phyloP scores from a whole-genome alignment of 2,329 filamentous ascomycete genomes.

The Clarireedia monteithiana region DNA sequence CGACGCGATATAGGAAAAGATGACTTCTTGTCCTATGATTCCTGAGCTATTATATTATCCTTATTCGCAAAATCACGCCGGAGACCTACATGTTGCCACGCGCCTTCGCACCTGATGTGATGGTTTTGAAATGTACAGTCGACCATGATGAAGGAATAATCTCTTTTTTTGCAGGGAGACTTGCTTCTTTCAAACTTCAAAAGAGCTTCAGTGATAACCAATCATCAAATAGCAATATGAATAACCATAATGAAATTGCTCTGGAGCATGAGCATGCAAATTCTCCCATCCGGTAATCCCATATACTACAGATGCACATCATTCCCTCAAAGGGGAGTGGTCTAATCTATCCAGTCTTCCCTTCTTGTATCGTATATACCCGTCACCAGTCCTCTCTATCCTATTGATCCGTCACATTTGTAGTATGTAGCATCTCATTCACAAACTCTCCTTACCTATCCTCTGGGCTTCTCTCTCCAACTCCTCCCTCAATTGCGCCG shows the following conservation, averaged over 20 bases:
- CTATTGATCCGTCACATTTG: neutral
- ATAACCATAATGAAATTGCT: neutral
- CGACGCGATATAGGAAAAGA: too few relatives aligned
- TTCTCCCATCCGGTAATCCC: neutral
- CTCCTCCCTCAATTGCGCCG: constrained; percentile 43
- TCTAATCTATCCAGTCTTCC: too few relatives aligned
- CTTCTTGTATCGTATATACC: neutral
- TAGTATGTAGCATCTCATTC: neutral
- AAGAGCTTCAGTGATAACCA: neutral
- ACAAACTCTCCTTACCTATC: constrained; percentile 20
- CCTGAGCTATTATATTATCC: too few relatives aligned
- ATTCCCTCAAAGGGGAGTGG: too few relatives aligned
- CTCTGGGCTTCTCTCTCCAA: constrained; percentile 40
- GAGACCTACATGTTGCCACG: too few relatives aligned
- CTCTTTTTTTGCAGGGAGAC: neutral
- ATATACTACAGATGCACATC: neutral
- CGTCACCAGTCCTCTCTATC: neutral
- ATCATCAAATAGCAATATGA: too few relatives aligned
- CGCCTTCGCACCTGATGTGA: too few relatives aligned
- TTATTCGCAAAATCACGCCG: too few relatives aligned
- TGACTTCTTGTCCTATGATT: too few relatives aligned
- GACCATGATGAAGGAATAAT: neutral
- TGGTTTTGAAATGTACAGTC: too few relatives aligned
- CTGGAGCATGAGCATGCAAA: too few relatives aligned
- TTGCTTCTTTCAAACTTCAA: neutral